Evolutionary conservation across 352 stramenopile species (phyloP), one percentile per base, ranked within the genome.

Genomic region (Pythium rishiriense): DNA sequence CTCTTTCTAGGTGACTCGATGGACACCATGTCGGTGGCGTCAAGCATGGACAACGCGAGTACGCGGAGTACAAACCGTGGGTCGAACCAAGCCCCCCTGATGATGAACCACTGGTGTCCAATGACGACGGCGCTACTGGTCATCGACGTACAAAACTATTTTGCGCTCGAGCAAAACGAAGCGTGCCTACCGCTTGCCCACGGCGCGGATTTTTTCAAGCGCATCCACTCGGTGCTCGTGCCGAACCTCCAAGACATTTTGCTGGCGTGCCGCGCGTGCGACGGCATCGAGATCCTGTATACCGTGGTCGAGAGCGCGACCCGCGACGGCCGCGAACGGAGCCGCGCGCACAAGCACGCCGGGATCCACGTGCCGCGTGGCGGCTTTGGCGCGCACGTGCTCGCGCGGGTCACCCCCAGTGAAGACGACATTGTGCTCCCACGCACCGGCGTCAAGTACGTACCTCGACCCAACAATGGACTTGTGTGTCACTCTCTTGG

Each of bases 271-370:
- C 79, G 81, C 4, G 51, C 72, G 15, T 79, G 64, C 31, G 74
- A 83, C 31, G 79, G 78, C 42, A 67, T 87, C 28, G 91, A 98
- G 72, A 74, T 98, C 11, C 76, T 98, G 12, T 97, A 97, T 70
- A 94, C 83, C 1, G 81, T 94, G n/a, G 86, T 98, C 8, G 84
- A 96, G 70, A 90, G 88, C n/a, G 70, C 80, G 1, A 97, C 88
- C 1, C 72, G 72, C 15, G 85, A 97, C 66, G 88, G 88, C 9
- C 74, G 90, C 28, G 90, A 97, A 63, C 75, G 91, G 19, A 92
- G 82, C 10, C 74, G 83, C 0, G 86, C 88, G 10, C 94, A 97
- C 72, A 97, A 97, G 52, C 70, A 96, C 45, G 91, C 87, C 1
- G 87, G 91, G 1, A 75, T 97, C 12, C 78, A 91, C 51, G 72